phyloP scores from a whole-genome alignment of 306 rosid genomes.

The Fragaria ananassa region DNA sequence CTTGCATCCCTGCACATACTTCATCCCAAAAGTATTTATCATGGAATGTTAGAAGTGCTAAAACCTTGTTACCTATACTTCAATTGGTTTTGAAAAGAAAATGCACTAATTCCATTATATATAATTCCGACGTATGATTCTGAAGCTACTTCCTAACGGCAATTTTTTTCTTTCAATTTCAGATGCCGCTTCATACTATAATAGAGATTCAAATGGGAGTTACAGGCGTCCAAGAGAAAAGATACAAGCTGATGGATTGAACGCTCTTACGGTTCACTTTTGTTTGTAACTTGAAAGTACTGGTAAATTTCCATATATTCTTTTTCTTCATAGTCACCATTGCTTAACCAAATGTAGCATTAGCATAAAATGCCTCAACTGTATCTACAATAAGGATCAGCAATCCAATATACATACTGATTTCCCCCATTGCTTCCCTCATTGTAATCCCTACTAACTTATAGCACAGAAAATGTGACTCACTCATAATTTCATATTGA shows the following conservation, averaged over 20 bases:
- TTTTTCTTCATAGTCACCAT: conserved; percentile 31
- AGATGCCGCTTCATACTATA: conserved; percentile 96
- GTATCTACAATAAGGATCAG: conserved; percentile 30
- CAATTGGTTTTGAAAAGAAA: neutral
- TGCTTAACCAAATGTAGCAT: conserved; percentile 33
- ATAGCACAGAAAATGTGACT: neutral
- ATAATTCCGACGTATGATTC: neutral
- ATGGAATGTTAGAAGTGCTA: neutral
- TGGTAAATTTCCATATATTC: conserved; percentile 20
- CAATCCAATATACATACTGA: neutral
- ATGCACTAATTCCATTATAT: neutral
- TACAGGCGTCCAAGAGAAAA: conserved; percentile 91
- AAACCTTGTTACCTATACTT: neutral
- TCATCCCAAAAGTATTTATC: neutral
- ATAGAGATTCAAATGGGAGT: conserved; percentile 99
- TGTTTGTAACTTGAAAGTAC: conserved; percentile 23
- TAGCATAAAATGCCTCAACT: conserved; percentile 9
- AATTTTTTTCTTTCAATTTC: conserved; percentile 16
- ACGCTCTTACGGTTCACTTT: neutral
- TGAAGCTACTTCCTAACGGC: neutral
- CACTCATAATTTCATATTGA: neutral
- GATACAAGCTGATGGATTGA: conserved; percentile 95
- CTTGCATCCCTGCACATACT: neutral
- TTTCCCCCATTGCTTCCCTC: neutral
- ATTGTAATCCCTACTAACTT: neutral